These are phyloP conservation scores for Yarrowia osloensis DNA, from an alignment of 805 yeast species.

Conservation along the genomic window DNA sequence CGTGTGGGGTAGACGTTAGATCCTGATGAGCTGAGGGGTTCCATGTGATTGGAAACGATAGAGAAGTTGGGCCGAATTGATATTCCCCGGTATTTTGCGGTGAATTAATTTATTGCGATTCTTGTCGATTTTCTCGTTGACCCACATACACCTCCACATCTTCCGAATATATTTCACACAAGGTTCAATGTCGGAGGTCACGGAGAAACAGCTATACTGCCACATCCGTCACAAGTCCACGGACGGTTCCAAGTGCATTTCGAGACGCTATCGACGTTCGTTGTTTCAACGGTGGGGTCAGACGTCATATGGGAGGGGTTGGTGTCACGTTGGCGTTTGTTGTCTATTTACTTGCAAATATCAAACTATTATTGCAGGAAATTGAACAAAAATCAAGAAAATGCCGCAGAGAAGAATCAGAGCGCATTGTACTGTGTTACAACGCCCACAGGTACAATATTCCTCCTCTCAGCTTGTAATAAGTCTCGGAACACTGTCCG, in stretches of 20 bases:
- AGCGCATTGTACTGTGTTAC: too few species aligned
- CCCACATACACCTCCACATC: not conserved
- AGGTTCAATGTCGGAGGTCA: not conserved
- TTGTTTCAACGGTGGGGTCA: not conserved
- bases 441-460: too few species aligned
- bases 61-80: not conserved
- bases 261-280: not conserved
- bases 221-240: not conserved
- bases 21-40: constrained; percentile 14
- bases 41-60: not conserved
- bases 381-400: too few species aligned
- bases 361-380: too few species aligned
- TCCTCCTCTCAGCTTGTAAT: too few species aligned
- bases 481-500: too few species aligned
- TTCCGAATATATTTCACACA: not conserved
- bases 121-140: not conserved
- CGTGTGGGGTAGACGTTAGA: constrained; percentile 21
- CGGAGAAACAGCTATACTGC: not conserved
- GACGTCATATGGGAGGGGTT: not conserved
- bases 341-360: too few species aligned
- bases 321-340: too few species aligned
- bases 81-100: not conserved
- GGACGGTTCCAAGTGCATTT: not conserved
- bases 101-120: not conserved
- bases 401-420: too few species aligned